Evolutionary conservation across 2,329 filamentous ascomycete species (phyloP), one percentile per base, ranked within the genome.

Genomic region (Penicillium sp.): DNA sequence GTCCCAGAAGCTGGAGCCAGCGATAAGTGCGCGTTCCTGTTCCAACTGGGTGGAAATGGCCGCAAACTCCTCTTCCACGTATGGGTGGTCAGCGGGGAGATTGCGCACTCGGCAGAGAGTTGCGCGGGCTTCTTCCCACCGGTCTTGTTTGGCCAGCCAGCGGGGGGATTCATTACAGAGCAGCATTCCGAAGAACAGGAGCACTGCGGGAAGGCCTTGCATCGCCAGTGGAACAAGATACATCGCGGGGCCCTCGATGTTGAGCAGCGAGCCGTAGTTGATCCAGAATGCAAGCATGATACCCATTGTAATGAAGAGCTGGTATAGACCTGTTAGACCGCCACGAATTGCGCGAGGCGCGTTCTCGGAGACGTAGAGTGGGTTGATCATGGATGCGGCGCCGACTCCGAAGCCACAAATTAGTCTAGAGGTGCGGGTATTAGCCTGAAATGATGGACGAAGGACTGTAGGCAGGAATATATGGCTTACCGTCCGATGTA

Each of bases 101-200:
- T 77, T 71, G 34, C 83, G 77, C 35, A 87, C 72, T 33, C 66
- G 71, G 19, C 77, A 72, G 6, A 88, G 74, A 17, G 81, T 76
- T 0, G 52, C 53, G 3, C 75, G 77, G 1, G 83, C 80, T 35
- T 82, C 72, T 52, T 87, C 83, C 82, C 82, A 85, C 55, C 82
- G 76, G 58, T 85, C 82, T 58, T 80, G 75, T 57, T 81, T 79
- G 22, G 83, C 84, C 22, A 84, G 76, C 78, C 80, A 87, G 56
- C 84, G 77, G 13, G 83, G 83, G 6, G 80, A 83, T 59, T 85
- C 82, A 59, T 79, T 77, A 61, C 81, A 83, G 44, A 83, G 64
- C 2, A 78, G 61, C 75, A 87, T 84, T 56, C 80, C 79, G 15
- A 72, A 29, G 28, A 83, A 70, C 13, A 87, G 72, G 22, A 83